phyloP scores from a whole-genome alignment of 495 filamentous ascomycete genomes.

The Aspergillus campestris region DNA sequence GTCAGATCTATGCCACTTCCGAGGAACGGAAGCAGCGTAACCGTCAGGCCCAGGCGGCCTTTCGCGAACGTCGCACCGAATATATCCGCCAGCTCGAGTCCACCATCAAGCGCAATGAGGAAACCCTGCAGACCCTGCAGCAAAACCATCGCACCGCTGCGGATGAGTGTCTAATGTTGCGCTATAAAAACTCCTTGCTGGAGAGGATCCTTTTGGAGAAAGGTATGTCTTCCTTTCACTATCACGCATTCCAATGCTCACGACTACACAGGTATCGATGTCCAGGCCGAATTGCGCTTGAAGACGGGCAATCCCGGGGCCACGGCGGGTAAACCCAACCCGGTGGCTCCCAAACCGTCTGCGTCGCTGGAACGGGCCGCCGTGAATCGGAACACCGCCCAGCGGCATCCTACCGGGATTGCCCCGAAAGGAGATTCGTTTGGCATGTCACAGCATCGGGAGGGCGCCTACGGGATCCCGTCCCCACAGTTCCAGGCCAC shows the following conservation, averaged over 20 bases:
- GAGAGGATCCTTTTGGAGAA: constrained; percentile 95
- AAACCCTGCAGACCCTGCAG: constrained; percentile 81
- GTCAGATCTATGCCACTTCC: constrained; percentile 92
- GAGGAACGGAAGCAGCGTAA: constrained; percentile 98
- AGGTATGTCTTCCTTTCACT: constrained; percentile 43
- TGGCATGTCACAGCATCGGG: constrained; percentile 43
- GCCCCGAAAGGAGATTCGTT: constrained; percentile 63
- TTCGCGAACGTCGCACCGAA: constrained; percentile 91
- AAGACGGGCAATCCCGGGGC: constrained; percentile 66
- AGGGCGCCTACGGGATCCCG: constrained; percentile 38
- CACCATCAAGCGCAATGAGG: constrained; percentile 95
- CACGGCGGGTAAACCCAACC: constrained; percentile 52
- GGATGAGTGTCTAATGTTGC: constrained; percentile 95
- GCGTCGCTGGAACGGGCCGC: constrained; percentile 64
- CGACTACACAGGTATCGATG: constrained; percentile 71
- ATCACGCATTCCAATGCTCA: neutral
- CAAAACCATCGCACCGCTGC: constrained; percentile 90
- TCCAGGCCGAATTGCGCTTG: constrained; percentile 85
- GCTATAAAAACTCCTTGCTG: constrained; percentile 95
- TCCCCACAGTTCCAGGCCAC: constrained; percentile 65
- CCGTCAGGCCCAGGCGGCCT: constrained; percentile 93
- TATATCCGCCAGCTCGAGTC: constrained; percentile 99
- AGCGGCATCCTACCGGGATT: constrained; percentile 61
- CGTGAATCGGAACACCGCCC: constrained; percentile 59
- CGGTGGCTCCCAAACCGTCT: constrained; percentile 42